Base-by-base conservation (phyloP, 23 red algal genomes). In the Gracilaria domingensis region DNA sequence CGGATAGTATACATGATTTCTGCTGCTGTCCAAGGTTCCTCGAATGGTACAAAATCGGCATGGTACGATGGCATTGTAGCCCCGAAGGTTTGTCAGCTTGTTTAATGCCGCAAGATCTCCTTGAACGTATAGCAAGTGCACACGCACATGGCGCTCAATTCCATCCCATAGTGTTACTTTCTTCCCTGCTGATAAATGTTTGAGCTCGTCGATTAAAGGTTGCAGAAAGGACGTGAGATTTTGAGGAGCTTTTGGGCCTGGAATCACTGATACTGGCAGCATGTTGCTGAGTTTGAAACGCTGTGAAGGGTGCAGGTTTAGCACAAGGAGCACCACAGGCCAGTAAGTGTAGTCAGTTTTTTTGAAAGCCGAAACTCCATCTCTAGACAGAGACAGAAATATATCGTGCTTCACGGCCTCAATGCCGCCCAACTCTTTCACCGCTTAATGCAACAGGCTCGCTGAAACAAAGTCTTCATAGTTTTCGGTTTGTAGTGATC, bases 331-430 rank as follows among this genome's bases (percentile, higher is more conserved):
- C 3, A 80, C 54, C 20, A 49, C 18, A 9, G 48, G 76, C 76
- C 76, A 54, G 20, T 38, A 80, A 18, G 14, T 60, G 30, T 80
- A 80, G 8, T 80, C 49, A 29, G 2, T 80, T 5, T 36, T 37
- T 58, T 58, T 58, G 54, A 80, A 80, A 9, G 76, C 29, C 7
- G 47, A 34, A 8, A 80, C 76, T 29, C 42, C 76, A 80, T 80
- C 76, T 23, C 49, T 80, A 21, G 76, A 80, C 7, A 80, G 39
- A 32, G 32, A 54, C 2, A 80, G 32, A 48, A 80, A 58, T 5
- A 56, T 60, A 35, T 80, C 76, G 32, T 80, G 9, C 29, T 58
- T 49, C n/a, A 80, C 54, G 4, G 30, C 30, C 14, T 80, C 34
- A 4, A 29, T 20, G 24, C 76, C 48, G 25, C 48, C 76, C 7